These are phyloP conservation scores for Anastatica hierochuntica DNA, from an alignment of 345 rosid genomes.

Conservation along the genomic window DNA sequence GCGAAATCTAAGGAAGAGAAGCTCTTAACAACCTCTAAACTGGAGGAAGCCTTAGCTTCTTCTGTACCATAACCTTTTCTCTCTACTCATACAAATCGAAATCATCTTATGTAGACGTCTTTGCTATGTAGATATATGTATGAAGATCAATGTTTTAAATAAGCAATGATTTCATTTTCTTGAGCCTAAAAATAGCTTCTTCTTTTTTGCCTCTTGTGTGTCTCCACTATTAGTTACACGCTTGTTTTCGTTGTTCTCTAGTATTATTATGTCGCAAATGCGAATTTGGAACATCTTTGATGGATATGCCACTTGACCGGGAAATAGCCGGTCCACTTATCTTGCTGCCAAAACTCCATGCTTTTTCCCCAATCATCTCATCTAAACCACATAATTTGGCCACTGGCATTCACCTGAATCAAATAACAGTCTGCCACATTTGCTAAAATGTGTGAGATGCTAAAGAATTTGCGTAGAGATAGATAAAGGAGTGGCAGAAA, in stretches of 20 bases:
- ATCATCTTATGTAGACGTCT: constrained; percentile 58
- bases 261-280: constrained; percentile 47
- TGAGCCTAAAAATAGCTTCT: too few relatives aligned
- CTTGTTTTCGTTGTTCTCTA: constrained; percentile 62
- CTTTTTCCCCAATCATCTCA: constrained; percentile 56
- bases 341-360: constrained; percentile 79
- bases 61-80: constrained; percentile 52
- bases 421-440: too few relatives aligned
- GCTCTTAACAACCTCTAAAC: constrained; percentile 6
- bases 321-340: constrained; percentile 63
- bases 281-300: constrained; percentile 59
- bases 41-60: constrained; percentile 33
- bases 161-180: not conserved
- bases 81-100: constrained; percentile 57
- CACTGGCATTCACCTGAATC: constrained; percentile 73
- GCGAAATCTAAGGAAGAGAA: not conserved
- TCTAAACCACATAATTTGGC: constrained; percentile 68
- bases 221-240: constrained; percentile 71
- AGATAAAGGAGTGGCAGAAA: too few relatives aligned
- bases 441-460: too few relatives aligned
- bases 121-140: constrained; percentile 27
- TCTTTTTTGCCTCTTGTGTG: constrained; percentile 80
- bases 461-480: too few relatives aligned
- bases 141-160: not conserved
- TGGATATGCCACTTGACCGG: constrained; percentile 63